Conservation (phyloP, 2,329 filamentous ascomycete species). For the Westerdykella sp. region DNA sequence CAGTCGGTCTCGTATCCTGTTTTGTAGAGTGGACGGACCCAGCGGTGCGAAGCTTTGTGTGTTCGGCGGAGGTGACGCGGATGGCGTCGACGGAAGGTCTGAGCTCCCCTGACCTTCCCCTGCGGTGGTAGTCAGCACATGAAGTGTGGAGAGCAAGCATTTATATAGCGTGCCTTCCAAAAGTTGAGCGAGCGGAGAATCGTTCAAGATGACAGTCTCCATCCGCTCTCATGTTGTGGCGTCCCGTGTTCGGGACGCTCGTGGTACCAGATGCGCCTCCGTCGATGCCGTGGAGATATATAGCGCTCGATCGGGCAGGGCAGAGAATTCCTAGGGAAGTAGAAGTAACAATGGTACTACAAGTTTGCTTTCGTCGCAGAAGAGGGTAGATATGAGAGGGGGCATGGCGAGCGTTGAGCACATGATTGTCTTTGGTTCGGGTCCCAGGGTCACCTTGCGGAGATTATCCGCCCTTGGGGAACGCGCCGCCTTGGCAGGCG, state of each 20-base stretch:
- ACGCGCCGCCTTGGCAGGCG: not conserved
- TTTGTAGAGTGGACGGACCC: conserved; percentile 45
- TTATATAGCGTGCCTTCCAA: conserved; percentile 63
- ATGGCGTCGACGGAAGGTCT: conserved; percentile 17
- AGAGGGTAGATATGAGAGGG: not conserved
- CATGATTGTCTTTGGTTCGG: not conserved
- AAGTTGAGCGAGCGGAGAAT: conserved; percentile 82
- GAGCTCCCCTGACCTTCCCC: conserved; percentile 30
- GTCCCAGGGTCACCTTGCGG: not conserved
- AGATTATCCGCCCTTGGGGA: not conserved
- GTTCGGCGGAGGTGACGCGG: conserved; percentile 8
- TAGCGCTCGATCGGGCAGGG: not conserved
- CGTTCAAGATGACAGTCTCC: conserved; percentile 82
- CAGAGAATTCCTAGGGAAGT: not conserved
- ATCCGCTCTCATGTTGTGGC: conserved; percentile 46
- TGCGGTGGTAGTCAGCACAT: conserved; percentile 20
- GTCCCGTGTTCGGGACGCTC: conserved; percentile 6
- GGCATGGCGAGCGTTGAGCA: not conserved
- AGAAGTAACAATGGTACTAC: no score
- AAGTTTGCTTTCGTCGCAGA: no score
- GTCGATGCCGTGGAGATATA: not conserved
- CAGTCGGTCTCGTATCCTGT: conserved; percentile 45
- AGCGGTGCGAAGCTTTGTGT: conserved; percentile 45
- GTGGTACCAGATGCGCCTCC: conserved; percentile 5
- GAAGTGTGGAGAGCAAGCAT: conserved; percentile 2